These are phyloP conservation scores for Coccomyxa subellipsoidea DNA, from an alignment of 163 green algal genomes.

Conservation along the genomic window DNA sequence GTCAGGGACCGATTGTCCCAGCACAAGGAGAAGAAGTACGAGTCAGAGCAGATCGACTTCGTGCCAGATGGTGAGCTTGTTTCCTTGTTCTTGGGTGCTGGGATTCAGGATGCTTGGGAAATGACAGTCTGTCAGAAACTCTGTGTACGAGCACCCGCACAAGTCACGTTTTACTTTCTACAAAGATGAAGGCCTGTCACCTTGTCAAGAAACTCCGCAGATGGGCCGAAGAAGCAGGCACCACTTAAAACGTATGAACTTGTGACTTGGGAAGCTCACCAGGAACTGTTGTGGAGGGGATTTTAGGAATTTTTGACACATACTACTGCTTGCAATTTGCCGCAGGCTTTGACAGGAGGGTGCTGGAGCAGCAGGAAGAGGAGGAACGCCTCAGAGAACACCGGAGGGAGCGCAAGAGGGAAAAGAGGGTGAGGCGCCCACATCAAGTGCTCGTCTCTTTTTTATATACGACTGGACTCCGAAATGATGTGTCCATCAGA, in stretches of 20 bases:
- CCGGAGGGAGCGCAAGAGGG: constrained; percentile 36
- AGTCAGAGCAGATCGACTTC: constrained; percentile 42
- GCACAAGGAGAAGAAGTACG: constrained; percentile 50
- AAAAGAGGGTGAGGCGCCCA: constrained; percentile 32
- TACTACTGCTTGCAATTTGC: neutral
- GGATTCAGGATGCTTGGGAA: no score
- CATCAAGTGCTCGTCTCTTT: neutral
- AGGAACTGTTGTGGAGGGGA: neutral
- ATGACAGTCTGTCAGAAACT: no score
- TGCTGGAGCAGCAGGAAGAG: constrained; percentile 43
- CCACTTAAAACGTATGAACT: no score
- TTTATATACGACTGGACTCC: neutral
- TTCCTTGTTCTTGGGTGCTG: no score
- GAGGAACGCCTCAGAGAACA: constrained; percentile 55
- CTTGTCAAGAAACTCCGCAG: no score
- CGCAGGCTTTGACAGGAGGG: constrained; percentile 48
- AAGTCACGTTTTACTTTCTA: no score
- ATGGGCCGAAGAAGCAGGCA: no score
- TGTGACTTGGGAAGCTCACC: no score
- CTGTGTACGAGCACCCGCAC: no score
- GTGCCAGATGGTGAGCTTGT: constrained; percentile 51
- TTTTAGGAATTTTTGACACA: neutral
- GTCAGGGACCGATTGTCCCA: constrained; percentile 33
- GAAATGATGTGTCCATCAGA: no score
- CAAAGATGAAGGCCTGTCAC: no score